Percentiles rank a stretch among this genome's conserved stretches.
phyloP scores from a whole-genome alignment of 2,329 filamentous ascomycete genomes.

The Paraphoma sp. region DNA sequence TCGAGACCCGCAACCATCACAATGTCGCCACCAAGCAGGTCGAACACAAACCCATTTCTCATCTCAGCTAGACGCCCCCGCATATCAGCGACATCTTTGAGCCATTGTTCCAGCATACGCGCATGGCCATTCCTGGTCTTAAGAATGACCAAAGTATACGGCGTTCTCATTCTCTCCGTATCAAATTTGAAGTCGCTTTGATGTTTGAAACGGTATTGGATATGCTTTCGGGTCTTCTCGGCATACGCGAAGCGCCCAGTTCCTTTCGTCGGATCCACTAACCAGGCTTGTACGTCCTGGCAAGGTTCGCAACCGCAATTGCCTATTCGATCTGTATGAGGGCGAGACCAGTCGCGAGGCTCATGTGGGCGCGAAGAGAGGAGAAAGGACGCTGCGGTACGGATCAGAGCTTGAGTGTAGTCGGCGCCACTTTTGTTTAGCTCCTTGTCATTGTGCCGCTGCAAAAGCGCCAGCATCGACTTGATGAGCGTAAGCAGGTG shows the following conservation, averaged over 20 bases:
- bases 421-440: not conserved
- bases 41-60: not conserved
- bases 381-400: not conserved
- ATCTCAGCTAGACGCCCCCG: not conserved
- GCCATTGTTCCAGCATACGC: constrained; percentile 2
- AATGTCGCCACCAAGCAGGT: not conserved
- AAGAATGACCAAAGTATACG: constrained; percentile 7
- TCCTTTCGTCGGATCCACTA: constrained; percentile 3
- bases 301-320: constrained; percentile 13
- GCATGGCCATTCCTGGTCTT: constrained; percentile 12
- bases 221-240: constrained; percentile 8
- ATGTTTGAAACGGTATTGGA: constrained; percentile 1
- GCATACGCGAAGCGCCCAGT: constrained; percentile 9
- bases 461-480: not conserved
- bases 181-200: constrained; percentile 8
- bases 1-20: not conserved
- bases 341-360: constrained; percentile 7
- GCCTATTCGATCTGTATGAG: no score
- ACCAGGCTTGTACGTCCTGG: not conserved
- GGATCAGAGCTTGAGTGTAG: not conserved
- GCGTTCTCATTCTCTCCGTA: not conserved
- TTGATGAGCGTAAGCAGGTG: not conserved
- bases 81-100: not conserved
- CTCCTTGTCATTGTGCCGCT: not conserved
- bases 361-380: not conserved